Evolutionary conservation across 1,139 yeast species (phyloP), one percentile per base, ranked within the genome.

Genomic region (Yamadazyma taylorii): DNA sequence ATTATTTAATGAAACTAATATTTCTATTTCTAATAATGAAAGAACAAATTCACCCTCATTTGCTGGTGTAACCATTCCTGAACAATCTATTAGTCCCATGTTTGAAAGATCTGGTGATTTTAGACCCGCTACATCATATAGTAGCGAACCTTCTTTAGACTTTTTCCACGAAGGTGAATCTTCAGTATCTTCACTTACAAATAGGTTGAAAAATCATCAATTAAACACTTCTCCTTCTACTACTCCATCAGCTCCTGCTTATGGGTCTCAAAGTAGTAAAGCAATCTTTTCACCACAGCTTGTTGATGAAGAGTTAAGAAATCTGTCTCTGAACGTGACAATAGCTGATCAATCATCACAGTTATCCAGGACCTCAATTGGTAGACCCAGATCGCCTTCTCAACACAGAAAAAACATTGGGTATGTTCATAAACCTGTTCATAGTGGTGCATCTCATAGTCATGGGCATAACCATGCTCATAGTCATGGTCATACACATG

Each of bases 351-450:
- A n/a, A 30, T 42, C 21, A 38, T 39, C 41, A 49, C 46, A 33
- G 19, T n/a, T 34, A 3, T 12, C 38, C 10, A 35, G 42, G 24
- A 31, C 48, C 4, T 27, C 37, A 1, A 25, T 42, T 11, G 38
- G 38, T 14, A 36, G 51, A 23, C 43, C 52, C 3, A 33, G 51
- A 21, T 45, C 50, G 11, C 49, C 49, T 4, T 46, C 50, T 3
- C 53, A 49, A 29, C 58, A 51, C 34, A 61, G 59, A 32, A 63
- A 59, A 40, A 51, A 44, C 32, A 42, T 48, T 23, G 67, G 67
- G 2, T 66, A 63, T 46, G 52, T 66, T 21, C 62, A 55, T 36
- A 66, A 66, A 46, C 65, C 68, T 5, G 43, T 48, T 36, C 42
- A 37, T 17, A 33, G 32, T n/a, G n/a, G n/a, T n/a, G n/a, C n/a